Conservation (phyloP, 2,329 filamentous ascomycete species). For the Simplicillium aogashimaense region DNA sequence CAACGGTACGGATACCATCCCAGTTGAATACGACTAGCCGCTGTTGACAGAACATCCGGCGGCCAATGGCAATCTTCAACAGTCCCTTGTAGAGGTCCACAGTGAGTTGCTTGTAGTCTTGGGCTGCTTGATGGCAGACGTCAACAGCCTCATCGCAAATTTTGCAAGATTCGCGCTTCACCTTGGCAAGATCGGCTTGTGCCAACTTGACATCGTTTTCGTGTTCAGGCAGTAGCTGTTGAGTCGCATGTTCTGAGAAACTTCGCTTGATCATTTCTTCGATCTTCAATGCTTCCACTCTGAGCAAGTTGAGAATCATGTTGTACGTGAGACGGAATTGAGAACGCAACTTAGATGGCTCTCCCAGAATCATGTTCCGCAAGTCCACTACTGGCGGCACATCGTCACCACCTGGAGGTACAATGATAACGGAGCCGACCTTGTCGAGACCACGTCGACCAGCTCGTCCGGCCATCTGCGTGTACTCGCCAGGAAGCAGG, state of each 20-base stretch:
- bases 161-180: conserved; percentile 75
- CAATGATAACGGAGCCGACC: conserved; percentile 95
- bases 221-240: conserved; percentile 86
- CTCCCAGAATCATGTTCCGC: conserved; percentile 88
- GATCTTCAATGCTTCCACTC: conserved; percentile 94
- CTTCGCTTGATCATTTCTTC: conserved; percentile 99
- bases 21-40: conserved; percentile 77
- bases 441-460: conserved; percentile 96
- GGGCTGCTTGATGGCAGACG: conserved; percentile 68
- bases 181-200: conserved; percentile 81
- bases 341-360: conserved; percentile 87
- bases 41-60: conserved; percentile 65
- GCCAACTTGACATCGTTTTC: conserved; percentile 90
- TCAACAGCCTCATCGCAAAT: conserved; percentile 77
- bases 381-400: conserved; percentile 76
- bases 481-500: conserved; percentile 87
- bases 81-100: conserved; percentile 69
- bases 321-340: conserved; percentile 98
- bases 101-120: conserved; percentile 73
- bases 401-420: conserved; percentile 77
- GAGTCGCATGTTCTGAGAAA: conserved; percentile 96
- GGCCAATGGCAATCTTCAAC: conserved; percentile 70
- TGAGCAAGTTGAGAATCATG: conserved; percentile 73
- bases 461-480: conserved; percentile 97
- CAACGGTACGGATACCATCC: conserved; percentile 74